Conservation (phyloP, 345 rosid genomes). For the Brassica cretica region DNA sequence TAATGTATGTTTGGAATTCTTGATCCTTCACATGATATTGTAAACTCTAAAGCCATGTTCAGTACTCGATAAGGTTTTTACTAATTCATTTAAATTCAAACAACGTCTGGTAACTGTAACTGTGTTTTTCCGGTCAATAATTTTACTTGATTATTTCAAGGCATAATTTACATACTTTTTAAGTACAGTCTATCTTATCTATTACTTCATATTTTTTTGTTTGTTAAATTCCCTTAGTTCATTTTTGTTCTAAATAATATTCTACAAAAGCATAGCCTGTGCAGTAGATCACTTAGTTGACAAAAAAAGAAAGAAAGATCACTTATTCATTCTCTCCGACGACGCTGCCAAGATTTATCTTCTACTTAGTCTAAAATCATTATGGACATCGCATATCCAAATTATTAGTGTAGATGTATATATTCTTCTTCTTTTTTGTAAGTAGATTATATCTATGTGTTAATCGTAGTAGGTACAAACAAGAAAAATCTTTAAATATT, state of each 20-base stretch:
- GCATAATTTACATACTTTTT: background rate
- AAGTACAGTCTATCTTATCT: background rate
- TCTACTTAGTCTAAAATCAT: background rate
- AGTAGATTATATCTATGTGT: background rate
- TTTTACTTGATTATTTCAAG: background rate
- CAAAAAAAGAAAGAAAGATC: too few species aligned
- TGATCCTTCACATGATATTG: background rate
- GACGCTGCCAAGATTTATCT: background rate
- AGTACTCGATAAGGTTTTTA: background rate
- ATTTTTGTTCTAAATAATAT: background rate
- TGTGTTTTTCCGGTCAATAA: background rate
- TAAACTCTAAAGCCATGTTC: background rate
- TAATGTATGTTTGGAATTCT: background rate
- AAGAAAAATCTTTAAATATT: background rate
- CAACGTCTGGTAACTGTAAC: background rate
- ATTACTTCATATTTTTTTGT: background rate
- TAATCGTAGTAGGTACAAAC: background rate
- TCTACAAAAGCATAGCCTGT: background rate
- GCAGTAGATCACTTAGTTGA: background rate
- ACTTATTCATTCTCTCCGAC: background rate
- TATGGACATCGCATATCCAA: background rate
- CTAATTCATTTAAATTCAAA: background rate
- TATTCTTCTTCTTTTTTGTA: too few species aligned
- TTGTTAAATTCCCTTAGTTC: background rate
- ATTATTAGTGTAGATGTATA: background rate